Evolutionary conservation across 2,329 filamentous ascomycete genomes (phyloP), one percentile per base, ranked within the genome.

Genomic region (Talaromyces funiculosus): DNA sequence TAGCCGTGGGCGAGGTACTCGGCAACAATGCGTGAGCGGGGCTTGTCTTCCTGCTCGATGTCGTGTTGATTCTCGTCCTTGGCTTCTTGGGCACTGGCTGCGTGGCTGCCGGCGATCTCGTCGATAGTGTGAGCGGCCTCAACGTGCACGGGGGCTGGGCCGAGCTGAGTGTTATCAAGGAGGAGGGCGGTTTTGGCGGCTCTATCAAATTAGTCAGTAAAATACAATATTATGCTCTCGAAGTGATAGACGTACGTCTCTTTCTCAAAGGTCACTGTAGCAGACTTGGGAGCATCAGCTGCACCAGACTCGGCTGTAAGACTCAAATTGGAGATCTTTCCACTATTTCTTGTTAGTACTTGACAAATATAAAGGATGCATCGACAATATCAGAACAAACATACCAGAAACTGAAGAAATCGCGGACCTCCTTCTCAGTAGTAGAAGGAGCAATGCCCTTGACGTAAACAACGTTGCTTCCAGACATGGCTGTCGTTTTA

Each of bases 1-100:
- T 99, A 99, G 67, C 94, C 94, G 70, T 97, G 91, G 10, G 94
- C 92, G 35, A 99, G 88, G 77, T 97, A 97, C 80, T 99, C 94
- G 66, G 94, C 94, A 55, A 97, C 77, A 75, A 99, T 96, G 69
- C 94, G 90, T 42, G 90, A 86, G 69, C 92, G 89, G 16, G 94
- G 94, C 84, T 99, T 99, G 81, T 97, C 92, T 78, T 99, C 94
- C 74, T 99, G 94, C 14, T 88, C 86, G 69, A 97, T 87, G 68
- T 92, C 85, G 68, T 91, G 82, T 56, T 74, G 69, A 59, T 77
- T 81, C 62, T 87, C 84, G 61, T 78, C 77, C 67, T 83, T 82
- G 57, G 74, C 72, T 40, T 80, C 76, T 62, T 81, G 79, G 62
- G 80, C 81, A 63, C 81, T 80, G 53, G 84, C 78, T 59, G 80